Conservation (phyloP, 495 filamentous ascomycete species). For the Podospora tetraspora region DNA sequence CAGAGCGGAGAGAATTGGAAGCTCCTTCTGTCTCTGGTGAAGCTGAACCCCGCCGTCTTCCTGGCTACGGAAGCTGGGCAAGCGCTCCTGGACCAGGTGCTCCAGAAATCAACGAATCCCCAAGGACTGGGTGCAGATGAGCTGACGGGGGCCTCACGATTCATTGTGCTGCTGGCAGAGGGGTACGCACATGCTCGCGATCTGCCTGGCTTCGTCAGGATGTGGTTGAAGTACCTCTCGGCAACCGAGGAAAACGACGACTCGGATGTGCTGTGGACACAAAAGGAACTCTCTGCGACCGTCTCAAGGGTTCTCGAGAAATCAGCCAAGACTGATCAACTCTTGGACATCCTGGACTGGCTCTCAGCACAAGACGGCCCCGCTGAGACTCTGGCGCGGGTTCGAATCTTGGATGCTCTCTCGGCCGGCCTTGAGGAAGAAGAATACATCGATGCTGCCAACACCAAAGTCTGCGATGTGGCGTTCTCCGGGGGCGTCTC, state of each 20-base stretch:
- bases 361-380: conserved; percentile 27
- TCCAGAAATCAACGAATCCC: conserved; percentile 26
- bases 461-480: conserved; percentile 26
- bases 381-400: conserved; percentile 25
- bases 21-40: conserved; percentile 54
- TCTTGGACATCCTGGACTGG: conserved; percentile 41
- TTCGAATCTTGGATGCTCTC: conserved; percentile 46
- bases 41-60: conserved; percentile 66
- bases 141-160: conserved; percentile 17
- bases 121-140: conserved; percentile 10
- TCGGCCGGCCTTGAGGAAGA: conserved; percentile 41
- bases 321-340: conserved; percentile 43
- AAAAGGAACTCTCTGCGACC: conserved; percentile 49
- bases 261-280: conserved; percentile 54
- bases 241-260: conserved; percentile 35
- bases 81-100: conserved; percentile 32
- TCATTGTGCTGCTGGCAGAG: conserved; percentile 54
- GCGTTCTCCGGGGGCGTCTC: conserved; percentile 14
- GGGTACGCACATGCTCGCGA: conserved; percentile 63
- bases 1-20: conserved; percentile 51
- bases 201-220: conserved; percentile 57
- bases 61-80: conserved; percentile 37
- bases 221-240: conserved; percentile 60
- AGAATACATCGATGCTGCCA: conserved; percentile 35
- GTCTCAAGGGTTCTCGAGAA: conserved; percentile 40